Percentiles rank a stretch among this genome's conserved stretches.
Evolutionary conservation across 768 basidiomycete genomes (phyloP).

Genomic region (Lepiota brunneoincarnata): DNA sequence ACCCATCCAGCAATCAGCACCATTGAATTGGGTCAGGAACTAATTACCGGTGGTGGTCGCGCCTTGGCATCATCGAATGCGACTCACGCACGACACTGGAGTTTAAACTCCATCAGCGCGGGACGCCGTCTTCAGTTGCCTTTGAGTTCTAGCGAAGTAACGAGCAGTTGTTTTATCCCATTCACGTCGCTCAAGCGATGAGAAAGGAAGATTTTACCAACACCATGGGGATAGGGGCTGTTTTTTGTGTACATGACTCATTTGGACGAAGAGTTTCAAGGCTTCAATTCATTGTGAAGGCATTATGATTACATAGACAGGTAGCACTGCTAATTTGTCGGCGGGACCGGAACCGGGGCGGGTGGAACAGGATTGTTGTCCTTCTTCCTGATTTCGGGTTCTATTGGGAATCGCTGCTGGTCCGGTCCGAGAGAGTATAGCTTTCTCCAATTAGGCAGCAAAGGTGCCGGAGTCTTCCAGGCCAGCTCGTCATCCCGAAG

Average conservation of each 20-base stretch:
- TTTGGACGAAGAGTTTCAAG: not conserved
- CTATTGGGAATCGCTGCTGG: slow-evolving; percentile 43
- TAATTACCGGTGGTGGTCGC: not conserved
- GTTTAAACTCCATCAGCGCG: not conserved
- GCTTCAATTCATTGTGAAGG: too few relatives aligned
- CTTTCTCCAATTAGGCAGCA: slow-evolving; percentile 14
- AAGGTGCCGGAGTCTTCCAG: slow-evolving; percentile 14
- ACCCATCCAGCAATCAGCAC: not conserved
- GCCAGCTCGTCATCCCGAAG: slow-evolving; percentile 25
- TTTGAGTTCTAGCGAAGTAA: not conserved
- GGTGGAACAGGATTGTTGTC: slow-evolving; percentile 18
- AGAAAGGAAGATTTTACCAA: not conserved
- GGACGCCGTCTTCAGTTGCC: not conserved
- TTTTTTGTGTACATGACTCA: too few relatives aligned
- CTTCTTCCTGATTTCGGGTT: slow-evolving; percentile 41
- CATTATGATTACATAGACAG: not conserved
- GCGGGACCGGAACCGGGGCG: not conserved
- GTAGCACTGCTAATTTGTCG: not conserved
- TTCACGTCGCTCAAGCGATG: not conserved
- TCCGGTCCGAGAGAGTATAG: slow-evolving; percentile 33
- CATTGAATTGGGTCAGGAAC: not conserved
- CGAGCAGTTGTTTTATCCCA: not conserved
- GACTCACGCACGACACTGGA: too few relatives aligned
- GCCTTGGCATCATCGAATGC: too few relatives aligned
- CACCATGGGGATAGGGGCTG: not conserved